Evolutionary conservation across 1,284 basidiomycete species (phyloP), one percentile per base, ranked within the genome.

Genomic region (Rhodotorula mucilaginosa): DNA sequence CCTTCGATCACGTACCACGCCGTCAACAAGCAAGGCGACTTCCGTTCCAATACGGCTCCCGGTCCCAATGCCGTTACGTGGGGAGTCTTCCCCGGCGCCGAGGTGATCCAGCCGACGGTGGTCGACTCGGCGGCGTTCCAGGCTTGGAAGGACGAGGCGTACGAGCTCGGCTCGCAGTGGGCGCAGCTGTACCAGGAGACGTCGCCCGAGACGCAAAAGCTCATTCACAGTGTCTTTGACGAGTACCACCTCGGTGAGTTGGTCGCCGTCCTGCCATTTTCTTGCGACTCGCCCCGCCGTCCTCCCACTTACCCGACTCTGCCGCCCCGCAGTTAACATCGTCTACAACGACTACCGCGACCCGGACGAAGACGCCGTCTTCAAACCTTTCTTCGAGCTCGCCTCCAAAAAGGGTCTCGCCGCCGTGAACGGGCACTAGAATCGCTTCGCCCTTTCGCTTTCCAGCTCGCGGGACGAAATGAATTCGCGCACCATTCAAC

Each of bases 1-100:
- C 87, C 88, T 69, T 88, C 90, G 78, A 91, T 97, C 81, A 99
- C 94, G 8, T 99, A 99, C 85, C 95, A 98, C 79, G 93, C 95
- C 65, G 93, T 78, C 65, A 78, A 76, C 60, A 78, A 78, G 52
- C 87, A 88, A 74, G 97, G 97, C 61, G 95, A 98, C 80, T 86
- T 98, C 77, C 86, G 88, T 67, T 97, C 95, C 65, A 99, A 99
- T 84, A 93, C 89, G 48, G 90, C 90, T 1, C 92, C 96, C 49
- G 92, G 93, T 13, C 94, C 96, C 52, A 99, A 98, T 79, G 97
- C 97, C 12, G 97, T 99, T 60, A 99, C 97, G 0, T 99, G 96
- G 97, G 97, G 96, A 76, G 93, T 97, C 10, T 99, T 98, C 86
- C 96, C 97, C 26, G 93, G 92, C 57, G 95, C 97, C 82, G 97